Base-by-base conservation (phyloP, 495 filamentous ascomycete genomes). In the Penicillium parvum region DNA sequence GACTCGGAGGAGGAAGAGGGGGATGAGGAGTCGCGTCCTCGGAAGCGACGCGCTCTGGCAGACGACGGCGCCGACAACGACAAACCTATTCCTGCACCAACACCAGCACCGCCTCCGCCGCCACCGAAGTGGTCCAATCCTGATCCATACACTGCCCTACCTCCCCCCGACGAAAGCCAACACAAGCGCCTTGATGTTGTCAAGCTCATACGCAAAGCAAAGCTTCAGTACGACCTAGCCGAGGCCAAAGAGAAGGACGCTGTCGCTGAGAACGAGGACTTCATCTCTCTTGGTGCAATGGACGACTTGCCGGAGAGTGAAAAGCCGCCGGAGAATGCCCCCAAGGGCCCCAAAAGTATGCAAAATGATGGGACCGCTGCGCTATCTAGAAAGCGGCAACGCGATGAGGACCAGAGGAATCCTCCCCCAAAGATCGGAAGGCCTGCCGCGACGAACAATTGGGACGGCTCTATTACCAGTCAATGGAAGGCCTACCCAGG, bases 121-220 rank as follows among this genome's bases (percentile, higher is more conserved):
- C 52, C 50, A 3, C 88, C 88, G 0, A 85, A 82, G 61, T 96
- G 90, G 90, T 95, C 88, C 1, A 96, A 96, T 52, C 88, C 90
- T 3, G 90, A 96, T 63, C 88, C 88, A 0, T 96, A 95, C 64
- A 92, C 86, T 3, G 83, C 73, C 3, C 67, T 92, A 6, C 90
- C 90, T 5, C 86, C 87, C 5, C 74, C 79, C 0, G 82, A 85
- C 52, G 78, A 76, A 50, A 72, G 57, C 28, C 72, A 76, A 26
- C 69, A 69, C 12, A 88, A 88, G 54, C 85, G 82, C 59, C 81
- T 84, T 49, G 87, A 95, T 45, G 81, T 95, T 20, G 85, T 96
- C 18, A 82, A 90, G 49, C 57, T 92, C 38, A 95, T 96, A 50
- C 81, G 88, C 49, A 95, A 94, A 49, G 85, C 89, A 1, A 79